Base-by-base conservation (phyloP, 768 basidiomycete species). In the Mycena amicta region DNA sequence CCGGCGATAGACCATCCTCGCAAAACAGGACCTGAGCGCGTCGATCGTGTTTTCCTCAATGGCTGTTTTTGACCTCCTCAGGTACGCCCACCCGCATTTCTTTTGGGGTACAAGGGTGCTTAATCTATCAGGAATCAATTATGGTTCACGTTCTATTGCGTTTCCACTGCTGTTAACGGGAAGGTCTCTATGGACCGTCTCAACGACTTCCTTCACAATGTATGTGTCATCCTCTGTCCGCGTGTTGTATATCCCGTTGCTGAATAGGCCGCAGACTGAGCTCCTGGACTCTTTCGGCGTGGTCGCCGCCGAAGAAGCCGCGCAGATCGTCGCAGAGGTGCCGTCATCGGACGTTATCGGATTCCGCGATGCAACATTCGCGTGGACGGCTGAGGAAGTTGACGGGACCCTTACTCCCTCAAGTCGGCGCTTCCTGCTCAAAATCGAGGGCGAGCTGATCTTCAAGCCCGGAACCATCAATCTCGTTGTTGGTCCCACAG, bases 111-210 rank as follows among this genome's bases (percentile, higher is more conserved):
- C n/a, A n/a, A n/a, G n/a, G n/a, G n/a, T n/a, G n/a, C n/a, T n/a
- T n/a, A n/a, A n/a, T n/a, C n/a, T n/a, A n/a, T 91, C 27, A 79
- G 84, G 28, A 74, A 76, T 2, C 82, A 84, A 56, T 67, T 87
- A 39, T 71, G 72, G 68, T 77, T 71, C 66, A 67, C 71, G 1
- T 69, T 75, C 18, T 71, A 67, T 55, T 63, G 65, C 20, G 57
- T 73, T 22, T 70, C 68, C 2, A 50, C 40, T 15, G 53, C 55
- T 5, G 57, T 69, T 22, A 65, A 71, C 71, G 86, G 79, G 53
- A 86, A 85, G 68, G 88, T 92, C 4, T 88, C 88, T 2, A 64
- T 91, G 8, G 82, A 84, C 52, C 82, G 89, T 63, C 59, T 81
- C 1, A 64, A 76, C 13, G 71, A 76, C 30, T 80, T 79, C 59